These are phyloP conservation scores for Cyclocybe cylindracea DNA, from an alignment of 768 basidiomycete species.

Conservation along the genomic window DNA sequence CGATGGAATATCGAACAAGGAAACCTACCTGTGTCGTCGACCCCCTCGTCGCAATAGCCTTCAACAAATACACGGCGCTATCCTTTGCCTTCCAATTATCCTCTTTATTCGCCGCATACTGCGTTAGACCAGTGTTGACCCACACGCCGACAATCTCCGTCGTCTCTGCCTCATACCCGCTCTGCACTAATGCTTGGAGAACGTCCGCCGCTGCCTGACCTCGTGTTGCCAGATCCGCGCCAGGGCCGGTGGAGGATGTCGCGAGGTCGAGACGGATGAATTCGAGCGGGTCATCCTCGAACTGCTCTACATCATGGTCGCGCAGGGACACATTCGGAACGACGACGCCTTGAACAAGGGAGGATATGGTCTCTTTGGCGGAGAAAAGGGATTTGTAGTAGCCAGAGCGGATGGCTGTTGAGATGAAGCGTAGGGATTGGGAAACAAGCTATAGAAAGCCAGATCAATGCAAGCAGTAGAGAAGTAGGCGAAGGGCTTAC, in stretches of 20 bases:
- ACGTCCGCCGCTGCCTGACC: slow-evolving; percentile 95
- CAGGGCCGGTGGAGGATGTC: slow-evolving; percentile 47
- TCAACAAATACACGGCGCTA: slow-evolving; percentile 88
- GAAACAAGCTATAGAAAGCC: slow-evolving; percentile 68
- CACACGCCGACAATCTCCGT: slow-evolving; percentile 87
- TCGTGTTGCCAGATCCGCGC: slow-evolving; percentile 76
- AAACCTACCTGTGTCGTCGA: slow-evolving; percentile 74
- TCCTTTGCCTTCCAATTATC: slow-evolving; percentile 91
- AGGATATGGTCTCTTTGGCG: slow-evolving; percentile 74
- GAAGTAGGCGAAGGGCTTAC: slow-evolving; percentile 38
- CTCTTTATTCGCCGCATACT: slow-evolving; percentile 62
- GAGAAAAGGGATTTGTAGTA: slow-evolving; percentile 83
- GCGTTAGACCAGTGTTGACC: slow-evolving; percentile 71
- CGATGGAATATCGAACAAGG: neutral
- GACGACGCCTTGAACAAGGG: slow-evolving; percentile 86
- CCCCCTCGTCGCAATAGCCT: slow-evolving; percentile 90
- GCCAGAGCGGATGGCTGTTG: slow-evolving; percentile 88
- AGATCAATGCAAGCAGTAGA: slow-evolving; percentile 2
- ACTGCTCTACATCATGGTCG: slow-evolving; percentile 90
- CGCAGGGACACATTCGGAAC: slow-evolving; percentile 91
- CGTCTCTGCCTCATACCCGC: slow-evolving; percentile 81
- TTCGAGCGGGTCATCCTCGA: slow-evolving; percentile 96
- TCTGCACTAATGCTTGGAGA: slow-evolving; percentile 84
- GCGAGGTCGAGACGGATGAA: slow-evolving; percentile 89
- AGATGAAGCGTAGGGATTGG: slow-evolving; percentile 88